Evolutionary conservation across 208 protist genomes (phyloP).

Genomic region (Vickermania ingenoplastis): DNA sequence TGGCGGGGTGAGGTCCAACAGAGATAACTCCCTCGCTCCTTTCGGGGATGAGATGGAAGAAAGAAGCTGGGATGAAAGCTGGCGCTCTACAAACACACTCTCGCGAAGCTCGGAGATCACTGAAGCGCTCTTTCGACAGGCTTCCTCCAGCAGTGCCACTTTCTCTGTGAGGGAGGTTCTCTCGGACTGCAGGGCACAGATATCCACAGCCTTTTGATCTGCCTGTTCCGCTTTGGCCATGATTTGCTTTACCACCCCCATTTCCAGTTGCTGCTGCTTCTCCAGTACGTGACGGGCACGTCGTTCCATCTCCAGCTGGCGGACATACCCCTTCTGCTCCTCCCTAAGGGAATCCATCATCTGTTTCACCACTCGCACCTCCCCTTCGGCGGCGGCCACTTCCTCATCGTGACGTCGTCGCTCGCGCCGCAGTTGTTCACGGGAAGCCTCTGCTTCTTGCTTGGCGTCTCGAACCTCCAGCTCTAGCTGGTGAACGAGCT

Average conservation of each 20-base stretch:
- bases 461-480: no score
- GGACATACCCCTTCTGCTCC: slow-evolving; percentile 11
- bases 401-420: not conserved
- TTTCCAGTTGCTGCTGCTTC: slow-evolving; percentile 23
- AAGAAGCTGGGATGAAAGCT: not conserved
- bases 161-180: slow-evolving; percentile 14
- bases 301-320: slow-evolving; percentile 14
- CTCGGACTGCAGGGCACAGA: not conserved
- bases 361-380: slow-evolving; percentile 19
- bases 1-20: no score
- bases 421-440: not conserved
- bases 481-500: not conserved
- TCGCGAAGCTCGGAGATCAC: slow-evolving; percentile 65
- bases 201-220: not conserved
- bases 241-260: slow-evolving; percentile 13
- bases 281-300: slow-evolving; percentile 18
- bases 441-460: not conserved
- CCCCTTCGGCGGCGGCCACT: not conserved
- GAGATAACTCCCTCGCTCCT: no score
- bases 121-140: slow-evolving; percentile 32
- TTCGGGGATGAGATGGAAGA: not conserved
- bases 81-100: slow-evolving; percentile 22
- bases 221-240: not conserved
- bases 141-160: slow-evolving; percentile 34
- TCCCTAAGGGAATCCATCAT: slow-evolving; percentile 14